Evolutionary conservation across 2,329 filamentous ascomycete species (phyloP), one percentile per base, ranked within the genome.

Genomic region (Achaetomium macrosporum): DNA sequence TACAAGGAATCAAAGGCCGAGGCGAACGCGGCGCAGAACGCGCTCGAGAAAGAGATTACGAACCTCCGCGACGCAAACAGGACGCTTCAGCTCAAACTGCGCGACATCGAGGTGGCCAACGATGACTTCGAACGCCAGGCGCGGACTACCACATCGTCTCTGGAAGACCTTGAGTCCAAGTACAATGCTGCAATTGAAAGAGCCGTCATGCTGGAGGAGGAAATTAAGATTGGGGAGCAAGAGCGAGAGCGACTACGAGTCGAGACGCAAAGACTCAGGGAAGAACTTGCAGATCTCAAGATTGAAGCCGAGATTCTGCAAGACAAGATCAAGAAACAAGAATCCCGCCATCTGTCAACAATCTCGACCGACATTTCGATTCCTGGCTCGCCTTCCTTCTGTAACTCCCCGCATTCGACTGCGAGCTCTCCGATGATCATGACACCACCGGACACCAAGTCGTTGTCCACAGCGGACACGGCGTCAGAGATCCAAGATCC

Each of bases 101-200:
- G 93, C 61, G 93, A 99, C 69, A 96, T 92, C 63, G 93, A 99
- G 71, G 93, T 99, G 51, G 90, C 88, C 68, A 99, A 97, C 73
- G 93, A 99, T 76, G 93, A 99, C 70, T 96, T 92, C 67, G 93
- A 99, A 75, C 85, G 90, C 60, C 92, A 97, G 73, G 92, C 93
- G 61, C 85, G 93, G 63, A 93, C 96, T 70, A 96, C 92, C 29
- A 91, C 90, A 35, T 96, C 91, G 42, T 96, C 92, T 47, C 81
- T 97, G 57, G 93, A 99, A 72, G 93, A 99, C 66, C 78, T 99
- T 69, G 93, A 99, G 72, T 92, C 88, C 57, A 99, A 97, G 71
- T 96, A 93, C 71, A 97, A 96, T 68, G 82, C 95, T 52, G 83
- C 91, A 5, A 95, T 99, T 62, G 93, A 99, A 73, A 80, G 92